Percentiles rank a stretch among this genome's conserved stretches.
Evolutionary conservation across 2,329 filamentous ascomycete species (phyloP).

Genomic region (Myriosclerotinia duriaeana): DNA sequence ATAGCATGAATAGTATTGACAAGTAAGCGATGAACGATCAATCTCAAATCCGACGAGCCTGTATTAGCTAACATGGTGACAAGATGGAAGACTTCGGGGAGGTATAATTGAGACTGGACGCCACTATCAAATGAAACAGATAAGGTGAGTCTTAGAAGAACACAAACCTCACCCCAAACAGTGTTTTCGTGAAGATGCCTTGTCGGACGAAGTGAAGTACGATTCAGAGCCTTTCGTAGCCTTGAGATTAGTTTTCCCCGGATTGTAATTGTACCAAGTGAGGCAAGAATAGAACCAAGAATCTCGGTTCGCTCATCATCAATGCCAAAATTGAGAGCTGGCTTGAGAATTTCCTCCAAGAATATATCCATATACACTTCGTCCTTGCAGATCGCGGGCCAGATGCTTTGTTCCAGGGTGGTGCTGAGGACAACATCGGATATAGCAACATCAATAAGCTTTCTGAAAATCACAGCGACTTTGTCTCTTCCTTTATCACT

Average conservation of each 20-base stretch:
- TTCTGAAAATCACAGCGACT: conserved; percentile 61
- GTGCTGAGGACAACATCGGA: conserved; percentile 59
- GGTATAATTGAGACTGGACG: conserved; percentile 64
- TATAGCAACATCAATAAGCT: conserved; percentile 64
- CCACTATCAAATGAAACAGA: conserved; percentile 67
- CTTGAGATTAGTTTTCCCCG: conserved; percentile 65
- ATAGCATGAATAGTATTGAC: conserved; percentile 68
- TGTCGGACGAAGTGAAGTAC: conserved; percentile 66
- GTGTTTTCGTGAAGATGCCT: conserved; percentile 64
- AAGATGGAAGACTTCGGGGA: conserved; percentile 69
- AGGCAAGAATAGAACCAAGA: conserved; percentile 61
- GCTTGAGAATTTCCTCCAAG: conserved; percentile 64
- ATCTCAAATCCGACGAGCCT: conserved; percentile 55
- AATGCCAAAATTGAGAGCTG: conserved; percentile 57
- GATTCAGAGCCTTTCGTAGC: conserved; percentile 65
- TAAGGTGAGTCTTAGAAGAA: conserved; percentile 64
- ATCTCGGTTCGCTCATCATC: conserved; percentile 60
- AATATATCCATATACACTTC: conserved; percentile 66
- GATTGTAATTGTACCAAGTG: conserved; percentile 64
- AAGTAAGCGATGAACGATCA: conserved; percentile 61
- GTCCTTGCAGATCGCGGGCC: conserved; percentile 63
- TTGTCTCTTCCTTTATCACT: conserved; percentile 66
- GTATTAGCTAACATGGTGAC: conserved; percentile 70
- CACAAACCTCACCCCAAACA: conserved; percentile 68
- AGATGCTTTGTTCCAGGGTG: conserved; percentile 63